Percentiles rank a stretch among this genome's conserved stretches.
Evolutionary conservation across 768 basidiomycete species (phyloP).

Genomic region (Termitomyces sp.): DNA sequence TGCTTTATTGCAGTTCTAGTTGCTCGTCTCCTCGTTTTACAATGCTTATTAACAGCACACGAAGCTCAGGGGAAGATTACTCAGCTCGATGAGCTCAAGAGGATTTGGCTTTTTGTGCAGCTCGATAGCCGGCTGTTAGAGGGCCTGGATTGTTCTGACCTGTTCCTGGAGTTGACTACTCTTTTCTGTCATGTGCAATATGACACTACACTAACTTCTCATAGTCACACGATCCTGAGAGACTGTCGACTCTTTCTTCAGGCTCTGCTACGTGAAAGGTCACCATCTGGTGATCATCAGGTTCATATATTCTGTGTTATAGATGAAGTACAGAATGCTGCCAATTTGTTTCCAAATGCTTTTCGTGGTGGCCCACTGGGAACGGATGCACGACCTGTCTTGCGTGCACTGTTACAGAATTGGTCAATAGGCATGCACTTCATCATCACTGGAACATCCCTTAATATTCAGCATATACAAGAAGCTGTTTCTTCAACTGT

Average conservation of each 20-base stretch:
- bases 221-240: neutral
- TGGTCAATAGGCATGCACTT: neutral
- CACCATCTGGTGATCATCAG: neutral
- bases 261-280: neutral
- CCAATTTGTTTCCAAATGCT: neutral
- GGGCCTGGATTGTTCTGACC: neutral
- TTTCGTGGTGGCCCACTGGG: neutral
- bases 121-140: neutral
- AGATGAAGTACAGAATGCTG: neutral
- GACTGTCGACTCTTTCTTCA: neutral
- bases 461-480: neutral
- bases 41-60: neutral
- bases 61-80: neutral
- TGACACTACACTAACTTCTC: too few relatives aligned
- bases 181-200: neutral
- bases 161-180: neutral
- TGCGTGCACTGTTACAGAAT: neutral
- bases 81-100: neutral
- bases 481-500: neutral
- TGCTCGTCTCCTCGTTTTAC: neutral
- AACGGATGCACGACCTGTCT: neutral
- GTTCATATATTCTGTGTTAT: constrained; percentile 1
- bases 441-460: constrained; percentile 1
- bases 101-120: neutral
- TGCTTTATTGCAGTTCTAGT: neutral